Conservation (phyloP, 176 grass and related monocot genomes). For the Oryza meridionalis region DNA sequence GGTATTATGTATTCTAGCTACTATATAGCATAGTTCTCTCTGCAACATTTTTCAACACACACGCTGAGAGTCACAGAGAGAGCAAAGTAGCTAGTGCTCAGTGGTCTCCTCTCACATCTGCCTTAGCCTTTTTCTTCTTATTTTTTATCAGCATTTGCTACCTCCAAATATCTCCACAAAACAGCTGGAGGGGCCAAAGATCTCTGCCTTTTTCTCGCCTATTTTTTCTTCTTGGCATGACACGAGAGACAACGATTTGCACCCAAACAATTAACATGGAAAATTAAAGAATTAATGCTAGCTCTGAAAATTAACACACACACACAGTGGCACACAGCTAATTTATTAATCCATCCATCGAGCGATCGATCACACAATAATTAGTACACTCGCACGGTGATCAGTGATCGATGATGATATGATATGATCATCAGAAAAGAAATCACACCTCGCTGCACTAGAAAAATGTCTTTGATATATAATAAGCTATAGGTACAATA, state of each 20-base stretch:
- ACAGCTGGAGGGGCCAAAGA: slow-evolving; percentile 48
- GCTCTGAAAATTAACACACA: not conserved
- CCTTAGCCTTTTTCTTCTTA: not conserved
- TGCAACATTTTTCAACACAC: slow-evolving; percentile 37
- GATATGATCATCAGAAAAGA: slow-evolving; percentile 6
- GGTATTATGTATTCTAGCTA: too few relatives aligned
- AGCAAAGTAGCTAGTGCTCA: not conserved
- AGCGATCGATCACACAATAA: not conserved
- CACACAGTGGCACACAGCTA: not conserved
- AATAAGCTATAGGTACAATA: slow-evolving; percentile 33
- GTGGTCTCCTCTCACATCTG: slow-evolving; percentile 44
- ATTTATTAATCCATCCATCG: not conserved
- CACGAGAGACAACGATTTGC: slow-evolving; percentile 51
- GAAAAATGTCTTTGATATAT: slow-evolving; percentile 25
- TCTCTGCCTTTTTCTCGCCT: slow-evolving; percentile 1
- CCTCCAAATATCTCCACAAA: slow-evolving; percentile 18
- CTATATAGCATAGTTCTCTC: not conserved
- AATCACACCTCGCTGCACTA: slow-evolving; percentile 53
- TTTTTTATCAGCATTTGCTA: not conserved
- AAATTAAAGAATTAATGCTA: not conserved
- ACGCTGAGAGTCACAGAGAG: not conserved
- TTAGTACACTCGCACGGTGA: not conserved
- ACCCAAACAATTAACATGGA: slow-evolving; percentile 12
- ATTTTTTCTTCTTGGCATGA: slow-evolving; percentile 46
- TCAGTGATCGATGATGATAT: not conserved